Percentiles rank a stretch among this genome's conserved stretches.
phyloP scores from a whole-genome alignment of 2,329 filamentous ascomycete species.

The Xylaria sp. region DNA sequence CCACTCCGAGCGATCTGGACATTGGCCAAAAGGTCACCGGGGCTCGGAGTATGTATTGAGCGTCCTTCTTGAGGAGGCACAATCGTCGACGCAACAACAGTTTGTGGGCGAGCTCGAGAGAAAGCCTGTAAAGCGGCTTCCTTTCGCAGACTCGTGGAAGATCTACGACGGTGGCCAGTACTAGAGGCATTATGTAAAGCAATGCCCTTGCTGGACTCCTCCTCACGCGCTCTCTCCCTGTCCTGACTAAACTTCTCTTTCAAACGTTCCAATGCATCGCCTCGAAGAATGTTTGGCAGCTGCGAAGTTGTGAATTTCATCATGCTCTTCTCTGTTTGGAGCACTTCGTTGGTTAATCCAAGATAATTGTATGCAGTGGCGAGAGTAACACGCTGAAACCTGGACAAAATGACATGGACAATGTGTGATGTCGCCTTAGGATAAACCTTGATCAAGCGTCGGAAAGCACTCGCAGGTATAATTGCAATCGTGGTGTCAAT shows the following conservation, averaged over 20 bases:
- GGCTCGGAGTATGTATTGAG: constrained; percentile 60
- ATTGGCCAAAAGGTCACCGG: constrained; percentile 81
- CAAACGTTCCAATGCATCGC: constrained; percentile 78
- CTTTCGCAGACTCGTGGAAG: constrained; percentile 76
- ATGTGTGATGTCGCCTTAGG: constrained; percentile 97
- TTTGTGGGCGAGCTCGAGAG: constrained; percentile 53
- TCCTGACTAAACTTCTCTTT: constrained; percentile 94
- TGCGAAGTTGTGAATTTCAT: constrained; percentile 91
- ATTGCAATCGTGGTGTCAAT: constrained; percentile 98
- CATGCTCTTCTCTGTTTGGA: constrained; percentile 93
- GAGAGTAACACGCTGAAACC: constrained; percentile 91
- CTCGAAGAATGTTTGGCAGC: constrained; percentile 86
- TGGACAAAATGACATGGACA: constrained; percentile 93
- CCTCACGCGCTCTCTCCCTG: constrained; percentile 77
- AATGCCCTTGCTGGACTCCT: constrained; percentile 89
- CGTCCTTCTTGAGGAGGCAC: constrained; percentile 49
- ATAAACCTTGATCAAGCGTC: constrained; percentile 89
- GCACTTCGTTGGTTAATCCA: constrained; percentile 86
- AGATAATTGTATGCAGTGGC: constrained; percentile 95
- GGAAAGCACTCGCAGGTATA: constrained; percentile 94
- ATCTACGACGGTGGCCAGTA: constrained; percentile 69
- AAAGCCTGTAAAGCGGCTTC: constrained; percentile 77
- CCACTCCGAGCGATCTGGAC: constrained; percentile 71
- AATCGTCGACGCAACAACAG: constrained; percentile 49
- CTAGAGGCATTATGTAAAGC: constrained; percentile 83